Evolutionary conservation across 352 stramenopile genomes (phyloP).

Genomic region (Globisporangium echinulatum): DNA sequence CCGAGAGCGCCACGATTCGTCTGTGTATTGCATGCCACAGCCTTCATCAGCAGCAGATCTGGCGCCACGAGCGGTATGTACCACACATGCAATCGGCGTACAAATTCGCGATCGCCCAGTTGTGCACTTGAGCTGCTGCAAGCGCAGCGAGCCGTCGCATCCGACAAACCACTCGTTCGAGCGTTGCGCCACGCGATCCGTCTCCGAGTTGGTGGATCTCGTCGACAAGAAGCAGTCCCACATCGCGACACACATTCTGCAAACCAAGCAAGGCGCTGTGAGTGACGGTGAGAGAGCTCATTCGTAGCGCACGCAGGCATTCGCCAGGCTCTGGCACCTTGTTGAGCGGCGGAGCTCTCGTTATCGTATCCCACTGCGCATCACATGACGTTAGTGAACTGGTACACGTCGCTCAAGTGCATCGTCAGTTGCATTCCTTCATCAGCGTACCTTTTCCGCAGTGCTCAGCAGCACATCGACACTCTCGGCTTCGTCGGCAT

Average conservation of each 20-base stretch:
- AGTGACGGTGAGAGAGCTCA: background rate
- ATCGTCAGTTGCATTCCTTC: background rate
- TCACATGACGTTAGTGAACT: background rate
- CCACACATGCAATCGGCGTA: slow-evolving; percentile 5
- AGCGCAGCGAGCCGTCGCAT: slow-evolving; percentile 27
- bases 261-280: background rate
- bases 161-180: slow-evolving; percentile 29
- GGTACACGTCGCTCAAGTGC: too few species aligned
- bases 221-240: slow-evolving; percentile 28
- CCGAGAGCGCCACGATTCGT: slow-evolving; percentile 28
- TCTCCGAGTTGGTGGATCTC: slow-evolving; percentile 44
- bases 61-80: background rate
- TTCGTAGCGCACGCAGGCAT: background rate
- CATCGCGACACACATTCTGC: slow-evolving; percentile 8
- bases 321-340: slow-evolving; percentile 8
- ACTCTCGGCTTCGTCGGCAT: slow-evolving; percentile 5
- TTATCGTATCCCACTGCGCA: slow-evolving; percentile 34
- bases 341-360: slow-evolving; percentile 8
- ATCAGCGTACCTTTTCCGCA: slow-evolving; percentile 29
- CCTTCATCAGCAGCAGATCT: background rate
- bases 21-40: slow-evolving; percentile 6
- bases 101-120: slow-evolving; percentile 18
- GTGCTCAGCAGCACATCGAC: slow-evolving; percentile 34
- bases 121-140: slow-evolving; percentile 6
- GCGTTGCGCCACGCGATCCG: slow-evolving; percentile 14